phyloP scores from a whole-genome alignment of 495 filamentous ascomycete species.

The Penicillium soppii region DNA sequence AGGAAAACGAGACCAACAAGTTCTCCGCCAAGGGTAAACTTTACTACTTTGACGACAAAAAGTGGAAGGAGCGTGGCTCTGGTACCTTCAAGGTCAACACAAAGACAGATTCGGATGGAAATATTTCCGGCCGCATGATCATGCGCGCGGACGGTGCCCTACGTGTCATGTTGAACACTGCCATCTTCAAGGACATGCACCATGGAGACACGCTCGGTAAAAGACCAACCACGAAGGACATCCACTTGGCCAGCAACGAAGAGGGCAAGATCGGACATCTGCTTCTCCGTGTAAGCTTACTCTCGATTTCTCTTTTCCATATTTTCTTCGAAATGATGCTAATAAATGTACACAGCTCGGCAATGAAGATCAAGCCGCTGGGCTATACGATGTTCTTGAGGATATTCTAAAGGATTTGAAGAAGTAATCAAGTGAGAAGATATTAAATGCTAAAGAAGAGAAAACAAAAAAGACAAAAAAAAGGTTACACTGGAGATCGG shows the following conservation, averaged over 20 bases:
- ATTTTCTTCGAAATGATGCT: neutral
- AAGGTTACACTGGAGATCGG: too few relatives aligned
- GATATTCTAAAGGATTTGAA: neutral
- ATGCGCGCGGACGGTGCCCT: slow-evolving; percentile 85
- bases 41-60: slow-evolving; percentile 66
- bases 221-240: slow-evolving; percentile 45
- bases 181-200: slow-evolving; percentile 69
- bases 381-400: neutral
- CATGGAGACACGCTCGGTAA: slow-evolving; percentile 58
- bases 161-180: slow-evolving; percentile 83
- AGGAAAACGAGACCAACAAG: slow-evolving; percentile 61
- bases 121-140: slow-evolving; percentile 64
- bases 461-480: too few relatives aligned
- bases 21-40: slow-evolving; percentile 74
- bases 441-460: too few relatives aligned
- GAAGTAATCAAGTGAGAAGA: neutral
- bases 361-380: neutral
- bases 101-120: slow-evolving; percentile 47
- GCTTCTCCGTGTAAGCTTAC: slow-evolving; percentile 64
- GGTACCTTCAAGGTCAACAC: slow-evolving; percentile 85
- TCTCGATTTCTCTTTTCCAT: neutral
- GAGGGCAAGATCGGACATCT: slow-evolving; percentile 58
- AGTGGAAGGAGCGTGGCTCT: slow-evolving; percentile 86
- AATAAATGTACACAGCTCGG: neutral
- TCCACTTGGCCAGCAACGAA: slow-evolving; percentile 62